A percentile compares a stretch with the other conserved stretches of the same genome.
Evolutionary conservation across 129 eudicot genomes (phyloP).

Genomic region (Lactuca sativa): DNA sequence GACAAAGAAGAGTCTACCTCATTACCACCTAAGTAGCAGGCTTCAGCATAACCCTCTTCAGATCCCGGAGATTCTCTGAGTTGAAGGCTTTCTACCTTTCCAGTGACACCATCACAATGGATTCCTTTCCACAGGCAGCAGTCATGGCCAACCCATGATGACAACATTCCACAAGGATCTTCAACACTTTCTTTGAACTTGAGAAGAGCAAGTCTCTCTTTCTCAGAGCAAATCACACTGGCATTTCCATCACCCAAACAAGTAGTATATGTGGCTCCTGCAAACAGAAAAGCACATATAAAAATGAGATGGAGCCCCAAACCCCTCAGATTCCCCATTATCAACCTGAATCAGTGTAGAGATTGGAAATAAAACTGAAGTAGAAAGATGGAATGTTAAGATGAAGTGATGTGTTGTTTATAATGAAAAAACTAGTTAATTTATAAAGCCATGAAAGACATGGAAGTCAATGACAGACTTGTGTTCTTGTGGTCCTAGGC

Average conservation of each 20-base stretch:
- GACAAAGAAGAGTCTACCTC: no score
- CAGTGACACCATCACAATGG: not conserved
- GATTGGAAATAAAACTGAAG: not conserved
- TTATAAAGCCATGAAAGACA: no score
- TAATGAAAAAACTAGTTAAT: no score
- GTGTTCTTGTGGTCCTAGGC: no score
- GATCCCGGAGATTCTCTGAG: not conserved
- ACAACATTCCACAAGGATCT: not conserved
- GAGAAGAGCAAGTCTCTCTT: conserved; percentile 28
- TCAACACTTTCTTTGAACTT: conserved; percentile 1
- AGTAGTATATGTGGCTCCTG: not conserved
- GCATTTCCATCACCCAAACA: not conserved
- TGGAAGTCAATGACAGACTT: no score
- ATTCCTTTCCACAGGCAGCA: conserved; percentile 15
- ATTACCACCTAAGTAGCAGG: not conserved
- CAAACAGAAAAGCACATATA: not conserved
- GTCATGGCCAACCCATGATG: conserved; percentile 19
- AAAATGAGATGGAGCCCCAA: not conserved
- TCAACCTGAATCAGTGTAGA: not conserved
- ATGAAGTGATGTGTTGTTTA: no score
- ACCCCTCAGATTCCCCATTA: not conserved
- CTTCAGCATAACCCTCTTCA: no score
- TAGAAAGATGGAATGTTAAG: not conserved
- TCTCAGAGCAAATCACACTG: not conserved
- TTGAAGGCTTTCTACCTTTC: not conserved